These are phyloP conservation scores for Chlorella sp. DNA, from an alignment of 139 green algal species.

Conservation along the genomic window DNA sequence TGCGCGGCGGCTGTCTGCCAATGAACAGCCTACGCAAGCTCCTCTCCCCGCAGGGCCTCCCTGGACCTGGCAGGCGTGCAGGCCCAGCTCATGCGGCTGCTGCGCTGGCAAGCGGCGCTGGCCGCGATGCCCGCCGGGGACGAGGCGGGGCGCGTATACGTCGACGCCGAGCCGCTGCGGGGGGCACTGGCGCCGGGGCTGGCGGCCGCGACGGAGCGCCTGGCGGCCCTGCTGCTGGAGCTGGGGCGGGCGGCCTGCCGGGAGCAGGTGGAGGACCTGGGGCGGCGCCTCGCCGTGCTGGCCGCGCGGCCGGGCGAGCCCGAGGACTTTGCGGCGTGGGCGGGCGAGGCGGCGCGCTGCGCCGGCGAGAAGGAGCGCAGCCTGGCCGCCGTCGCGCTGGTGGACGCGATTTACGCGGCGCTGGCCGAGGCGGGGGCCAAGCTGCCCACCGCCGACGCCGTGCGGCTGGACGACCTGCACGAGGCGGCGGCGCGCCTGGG, in stretches of 20 bases:
- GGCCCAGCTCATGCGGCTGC: not conserved
- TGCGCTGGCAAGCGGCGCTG: conserved; percentile 5
- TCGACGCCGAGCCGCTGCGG: conserved; percentile 3
- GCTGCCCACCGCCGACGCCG: conserved; percentile 18
- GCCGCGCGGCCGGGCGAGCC: not conserved
- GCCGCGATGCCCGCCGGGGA: not conserved
- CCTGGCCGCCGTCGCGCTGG: not conserved
- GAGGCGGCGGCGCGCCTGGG: conserved; percentile 2
- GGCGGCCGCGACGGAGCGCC: not conserved
- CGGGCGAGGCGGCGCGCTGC: not conserved
- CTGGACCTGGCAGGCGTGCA: not conserved
- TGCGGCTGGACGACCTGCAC: conserved; percentile 10
- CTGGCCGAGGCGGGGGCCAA: not conserved
- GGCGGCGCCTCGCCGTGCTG: not conserved
- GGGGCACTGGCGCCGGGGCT: not conserved
- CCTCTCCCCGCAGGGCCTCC: not conserved
- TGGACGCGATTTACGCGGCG: conserved; percentile 3
- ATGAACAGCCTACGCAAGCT: too few relatives aligned
- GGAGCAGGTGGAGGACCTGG: not conserved
- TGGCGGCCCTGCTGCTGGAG: conserved; percentile 6
- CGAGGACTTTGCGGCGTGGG: conserved; percentile 11
- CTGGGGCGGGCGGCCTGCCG: conserved; percentile 11
- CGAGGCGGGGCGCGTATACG: not conserved
- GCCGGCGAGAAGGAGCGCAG: not conserved
- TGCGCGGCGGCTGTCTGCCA: not conserved